Evolutionary conservation across 2,329 filamentous ascomycete genomes (phyloP).

Genomic region (Beauveria australis): DNA sequence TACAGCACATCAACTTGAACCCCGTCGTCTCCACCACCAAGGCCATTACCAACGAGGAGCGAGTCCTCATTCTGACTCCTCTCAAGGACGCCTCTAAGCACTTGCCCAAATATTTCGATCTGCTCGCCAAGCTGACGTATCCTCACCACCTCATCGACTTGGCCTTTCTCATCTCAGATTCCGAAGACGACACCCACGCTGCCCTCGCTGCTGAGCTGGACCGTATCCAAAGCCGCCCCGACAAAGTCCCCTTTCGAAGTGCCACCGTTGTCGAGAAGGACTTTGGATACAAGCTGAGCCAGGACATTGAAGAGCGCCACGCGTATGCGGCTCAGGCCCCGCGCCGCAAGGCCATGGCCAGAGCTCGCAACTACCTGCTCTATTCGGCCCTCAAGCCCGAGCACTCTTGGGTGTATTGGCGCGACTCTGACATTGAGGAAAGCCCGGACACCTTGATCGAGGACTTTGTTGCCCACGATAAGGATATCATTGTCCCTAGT

Average conservation of each 20-base stretch:
- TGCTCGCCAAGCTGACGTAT: constrained; percentile 82
- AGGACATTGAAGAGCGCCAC: constrained; percentile 76
- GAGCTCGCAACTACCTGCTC: constrained; percentile 86
- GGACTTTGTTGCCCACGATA: constrained; percentile 90
- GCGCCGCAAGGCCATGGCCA: constrained; percentile 81
- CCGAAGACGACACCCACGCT: constrained; percentile 83
- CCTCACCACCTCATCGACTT: constrained; percentile 93
- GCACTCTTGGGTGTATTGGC: constrained; percentile 98
- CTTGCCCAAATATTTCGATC: constrained; percentile 85
- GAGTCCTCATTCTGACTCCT: constrained; percentile 84
- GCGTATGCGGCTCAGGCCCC: constrained; percentile 82
- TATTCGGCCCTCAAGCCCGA: constrained; percentile 78
- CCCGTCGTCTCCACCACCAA: constrained; percentile 71
- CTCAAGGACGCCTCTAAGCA: constrained; percentile 80
- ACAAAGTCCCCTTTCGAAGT: constrained; percentile 77
- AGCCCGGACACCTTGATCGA: constrained; percentile 82
- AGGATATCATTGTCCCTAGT: constrained; percentile 92
- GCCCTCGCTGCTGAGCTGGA: constrained; percentile 77
- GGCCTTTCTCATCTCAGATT: constrained; percentile 89
- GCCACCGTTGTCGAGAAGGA: constrained; percentile 85
- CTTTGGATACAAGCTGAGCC: constrained; percentile 67
- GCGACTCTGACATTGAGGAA: constrained; percentile 93
- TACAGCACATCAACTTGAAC: constrained; percentile 78
- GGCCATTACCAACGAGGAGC: constrained; percentile 73
- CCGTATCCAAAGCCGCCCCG: constrained; percentile 72